These are phyloP conservation scores for Wickerhamiella infanticola DNA, from an alignment of 1,139 yeast species.

Conservation along the genomic window DNA sequence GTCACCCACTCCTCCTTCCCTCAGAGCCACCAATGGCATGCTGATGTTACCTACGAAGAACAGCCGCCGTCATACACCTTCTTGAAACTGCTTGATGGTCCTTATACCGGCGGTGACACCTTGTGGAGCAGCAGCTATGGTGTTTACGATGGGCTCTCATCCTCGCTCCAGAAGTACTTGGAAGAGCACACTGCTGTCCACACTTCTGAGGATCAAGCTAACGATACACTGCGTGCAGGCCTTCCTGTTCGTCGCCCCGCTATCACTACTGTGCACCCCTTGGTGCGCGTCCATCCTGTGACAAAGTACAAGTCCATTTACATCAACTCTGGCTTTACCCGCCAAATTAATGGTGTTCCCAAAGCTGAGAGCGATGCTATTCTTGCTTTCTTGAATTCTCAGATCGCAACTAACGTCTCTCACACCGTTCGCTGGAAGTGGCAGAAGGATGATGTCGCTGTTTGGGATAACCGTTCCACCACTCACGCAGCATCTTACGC, in stretches of 20 bases:
- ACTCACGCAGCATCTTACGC: conserved; percentile 40
- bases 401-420: conserved; percentile 38
- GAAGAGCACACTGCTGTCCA: conserved; percentile 47
- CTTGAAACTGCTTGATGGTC: conserved; percentile 44
- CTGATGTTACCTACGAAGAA: conserved; percentile 54
- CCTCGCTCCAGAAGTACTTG: conserved; percentile 39
- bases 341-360: conserved; percentile 49
- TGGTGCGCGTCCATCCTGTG: conserved; percentile 56
- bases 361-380: conserved; percentile 46
- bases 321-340: conserved; percentile 46
- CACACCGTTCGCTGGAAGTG: conserved; percentile 42
- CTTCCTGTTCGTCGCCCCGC: conserved; percentile 50
- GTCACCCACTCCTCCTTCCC: conserved; percentile 19
- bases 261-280: conserved; percentile 45
- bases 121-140: conserved; percentile 48
- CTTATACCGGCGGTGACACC: conserved; percentile 63
- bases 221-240: conserved; percentile 36
- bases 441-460: conserved; percentile 46
- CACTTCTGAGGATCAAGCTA: conserved; percentile 56
- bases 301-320: conserved; percentile 45
- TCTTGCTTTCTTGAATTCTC: conserved; percentile 36
- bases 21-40: conserved; percentile 35
- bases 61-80: conserved; percentile 58
- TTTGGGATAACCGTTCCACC: conserved; percentile 61
- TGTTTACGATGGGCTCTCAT: conserved; percentile 55